Evolutionary conservation across 352 stramenopile species (phyloP).

Genomic region (Pythium rhizo-oryzae): DNA sequence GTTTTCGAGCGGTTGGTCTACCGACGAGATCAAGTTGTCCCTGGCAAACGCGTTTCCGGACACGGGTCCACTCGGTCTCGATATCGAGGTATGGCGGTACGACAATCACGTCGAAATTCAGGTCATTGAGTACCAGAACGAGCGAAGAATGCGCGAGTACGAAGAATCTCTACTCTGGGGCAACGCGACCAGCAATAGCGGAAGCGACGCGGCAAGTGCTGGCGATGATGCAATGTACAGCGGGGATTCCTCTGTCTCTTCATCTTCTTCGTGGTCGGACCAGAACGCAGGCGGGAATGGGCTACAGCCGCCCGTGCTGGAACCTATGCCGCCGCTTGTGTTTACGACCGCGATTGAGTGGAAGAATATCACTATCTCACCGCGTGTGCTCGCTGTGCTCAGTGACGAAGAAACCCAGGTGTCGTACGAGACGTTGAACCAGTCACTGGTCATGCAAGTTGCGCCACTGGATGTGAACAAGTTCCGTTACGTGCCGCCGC

Average conservation of each 20-base stretch:
- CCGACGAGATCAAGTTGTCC: conserved; percentile 21
- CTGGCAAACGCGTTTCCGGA: conserved; percentile 32
- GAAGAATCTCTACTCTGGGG: neutral
- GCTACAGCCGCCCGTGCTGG: neutral
- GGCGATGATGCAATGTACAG: neutral
- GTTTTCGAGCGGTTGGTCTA: conserved; percentile 24
- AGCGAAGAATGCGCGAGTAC: conserved; percentile 29
- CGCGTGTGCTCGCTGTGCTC: conserved; percentile 5
- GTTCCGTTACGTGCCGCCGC: conserved; percentile 48
- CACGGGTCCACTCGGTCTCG: conserved; percentile 26
- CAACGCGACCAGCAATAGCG: neutral
- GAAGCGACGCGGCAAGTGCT: neutral
- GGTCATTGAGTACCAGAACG: conserved; percentile 29
- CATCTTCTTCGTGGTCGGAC: neutral
- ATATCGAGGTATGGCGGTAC: neutral
- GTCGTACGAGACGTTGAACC: neutral
- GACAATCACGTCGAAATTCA: neutral
- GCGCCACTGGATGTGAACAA: conserved; percentile 37
- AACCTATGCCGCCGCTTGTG: neutral
- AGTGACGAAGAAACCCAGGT: conserved; percentile 9
- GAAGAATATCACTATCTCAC: conserved; percentile 20
- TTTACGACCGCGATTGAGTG: conserved; percentile 19
- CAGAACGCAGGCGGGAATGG: neutral
- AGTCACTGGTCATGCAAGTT: conserved; percentile 19
- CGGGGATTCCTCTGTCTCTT: neutral